Percentiles rank a stretch among this genome's conserved stretches.
Evolutionary conservation across 2,329 filamentous ascomycete genomes (phyloP).

Genomic region (Xylaria sp.): DNA sequence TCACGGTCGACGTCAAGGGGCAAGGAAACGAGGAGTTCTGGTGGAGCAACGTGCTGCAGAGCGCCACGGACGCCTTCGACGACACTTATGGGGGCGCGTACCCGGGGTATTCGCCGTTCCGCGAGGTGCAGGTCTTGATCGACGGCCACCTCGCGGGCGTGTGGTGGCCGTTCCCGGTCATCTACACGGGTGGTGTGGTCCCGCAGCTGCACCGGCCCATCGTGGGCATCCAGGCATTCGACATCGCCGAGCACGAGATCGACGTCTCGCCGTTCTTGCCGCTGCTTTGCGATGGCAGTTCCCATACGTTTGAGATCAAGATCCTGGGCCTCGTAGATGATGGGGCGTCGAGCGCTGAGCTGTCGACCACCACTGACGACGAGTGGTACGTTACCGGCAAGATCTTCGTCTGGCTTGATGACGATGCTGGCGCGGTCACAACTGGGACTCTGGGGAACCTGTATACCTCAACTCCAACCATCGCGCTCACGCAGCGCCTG

Average conservation of each 20-base stretch:
- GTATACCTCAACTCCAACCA: slow-evolving; percentile 52
- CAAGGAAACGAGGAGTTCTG: slow-evolving; percentile 84
- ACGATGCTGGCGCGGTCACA: slow-evolving; percentile 61
- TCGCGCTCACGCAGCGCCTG: slow-evolving; percentile 62
- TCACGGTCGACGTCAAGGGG: slow-evolving; percentile 80
- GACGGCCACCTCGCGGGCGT: slow-evolving; percentile 78
- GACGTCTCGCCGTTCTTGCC: slow-evolving; percentile 83
- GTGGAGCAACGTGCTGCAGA: slow-evolving; percentile 80
- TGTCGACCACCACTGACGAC: slow-evolving; percentile 67
- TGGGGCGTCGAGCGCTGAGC: slow-evolving; percentile 55
- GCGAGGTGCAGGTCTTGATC: slow-evolving; percentile 80
- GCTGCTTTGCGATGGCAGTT: slow-evolving; percentile 70
- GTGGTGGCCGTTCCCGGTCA: slow-evolving; percentile 82
- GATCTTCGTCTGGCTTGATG: slow-evolving; percentile 80
- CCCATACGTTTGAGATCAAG: slow-evolving; percentile 74
- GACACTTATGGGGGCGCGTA: slow-evolving; percentile 64
- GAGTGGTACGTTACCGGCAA: slow-evolving; percentile 84
- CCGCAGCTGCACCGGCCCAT: slow-evolving; percentile 81
- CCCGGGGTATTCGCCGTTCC: slow-evolving; percentile 76
- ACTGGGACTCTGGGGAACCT: slow-evolving; percentile 56
- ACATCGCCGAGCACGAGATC: slow-evolving; percentile 81
- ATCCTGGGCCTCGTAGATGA: slow-evolving; percentile 72
- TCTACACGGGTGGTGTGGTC: slow-evolving; percentile 76
- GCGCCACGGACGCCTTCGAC: slow-evolving; percentile 68
- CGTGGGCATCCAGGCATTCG: slow-evolving; percentile 81